A percentile compares a stretch with the other conserved stretches of the same genome.
phyloP scores from a whole-genome alignment of 768 basidiomycete genomes.

The Mycena galopus region DNA sequence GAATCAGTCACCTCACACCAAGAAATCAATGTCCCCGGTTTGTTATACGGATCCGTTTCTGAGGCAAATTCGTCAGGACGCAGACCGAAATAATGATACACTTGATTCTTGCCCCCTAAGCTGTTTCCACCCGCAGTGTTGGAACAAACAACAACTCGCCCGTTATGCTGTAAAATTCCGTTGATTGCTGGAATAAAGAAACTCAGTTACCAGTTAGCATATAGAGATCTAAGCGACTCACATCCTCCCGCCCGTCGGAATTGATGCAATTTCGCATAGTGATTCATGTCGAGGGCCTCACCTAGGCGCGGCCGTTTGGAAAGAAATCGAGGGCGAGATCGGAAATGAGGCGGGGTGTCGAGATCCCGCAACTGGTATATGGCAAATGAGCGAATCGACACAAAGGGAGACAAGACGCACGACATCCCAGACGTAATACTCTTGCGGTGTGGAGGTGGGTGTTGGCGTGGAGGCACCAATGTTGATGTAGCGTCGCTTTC shows the following conservation, averaged over 20 bases:
- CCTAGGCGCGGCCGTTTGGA: conserved; percentile 15
- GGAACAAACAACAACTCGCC: conserved; percentile 59
- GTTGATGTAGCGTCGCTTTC: conserved; percentile 13
- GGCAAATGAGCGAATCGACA: not conserved
- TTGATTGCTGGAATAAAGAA: conserved; percentile 59
- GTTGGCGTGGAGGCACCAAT: not conserved
- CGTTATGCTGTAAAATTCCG: conserved; percentile 61
- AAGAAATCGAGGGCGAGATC: conserved; percentile 9
- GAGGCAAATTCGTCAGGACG: conserved; percentile 17
- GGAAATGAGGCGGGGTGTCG: not conserved
- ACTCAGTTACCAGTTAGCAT: not conserved
- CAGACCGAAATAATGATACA: not conserved
- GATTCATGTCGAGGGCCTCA: conserved; percentile 22
- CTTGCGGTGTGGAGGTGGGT: not conserved
- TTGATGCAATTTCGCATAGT: not conserved
- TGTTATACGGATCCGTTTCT: conserved; percentile 60
- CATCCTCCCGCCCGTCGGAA: conserved; percentile 28
- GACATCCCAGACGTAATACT: conserved; percentile 15
- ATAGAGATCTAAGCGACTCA: not conserved
- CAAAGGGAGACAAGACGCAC: conserved; percentile 4
- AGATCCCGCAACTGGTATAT: not conserved
- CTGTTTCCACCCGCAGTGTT: conserved; percentile 62
- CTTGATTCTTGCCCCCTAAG: conserved; percentile 40
- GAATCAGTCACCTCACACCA: conserved; percentile 48
- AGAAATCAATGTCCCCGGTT: conserved; percentile 59